Percentiles rank a stretch among this genome's conserved stretches.
Conservation (phyloP, 2,329 filamentous ascomycete species). For the Botrytis cinerea region DNA sequence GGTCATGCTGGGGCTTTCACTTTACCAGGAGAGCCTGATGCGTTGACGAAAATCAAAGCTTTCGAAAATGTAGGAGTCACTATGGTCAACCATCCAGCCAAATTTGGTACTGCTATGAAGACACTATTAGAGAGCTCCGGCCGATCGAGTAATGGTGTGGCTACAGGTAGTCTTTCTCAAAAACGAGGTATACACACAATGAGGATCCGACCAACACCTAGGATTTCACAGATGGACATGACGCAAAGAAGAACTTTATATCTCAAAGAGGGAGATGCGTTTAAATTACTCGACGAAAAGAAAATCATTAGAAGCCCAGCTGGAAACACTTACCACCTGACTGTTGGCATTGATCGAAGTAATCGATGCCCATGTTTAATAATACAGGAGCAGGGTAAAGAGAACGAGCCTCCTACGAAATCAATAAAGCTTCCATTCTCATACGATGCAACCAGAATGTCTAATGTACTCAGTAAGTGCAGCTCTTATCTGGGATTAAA, state of each 20-base stretch:
- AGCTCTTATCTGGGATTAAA: constrained; percentile 48
- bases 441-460: constrained; percentile 53
- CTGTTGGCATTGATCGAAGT: constrained; percentile 65
- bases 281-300: constrained; percentile 52
- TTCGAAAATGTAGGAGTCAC: constrained; percentile 67
- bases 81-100: constrained; percentile 74
- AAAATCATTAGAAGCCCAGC: constrained; percentile 42
- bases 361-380: constrained; percentile 64
- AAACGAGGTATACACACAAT: constrained; percentile 55
- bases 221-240: constrained; percentile 10
- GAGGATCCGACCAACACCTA: constrained; percentile 32
- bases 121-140: constrained; percentile 51
- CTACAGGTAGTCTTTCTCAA: constrained; percentile 45
- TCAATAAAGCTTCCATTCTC: constrained; percentile 62
- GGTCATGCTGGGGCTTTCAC: constrained; percentile 77
- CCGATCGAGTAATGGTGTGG: constrained; percentile 43
- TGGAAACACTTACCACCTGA: constrained; percentile 52
- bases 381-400: constrained; percentile 49
- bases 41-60: constrained; percentile 64
- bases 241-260: constrained; percentile 55
- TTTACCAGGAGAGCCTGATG: constrained; percentile 64
- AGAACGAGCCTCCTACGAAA: constrained; percentile 45
- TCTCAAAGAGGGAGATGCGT: constrained; percentile 54
- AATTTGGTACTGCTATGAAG: constrained; percentile 71
- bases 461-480: constrained; percentile 47